Evolutionary conservation across 1,284 basidiomycete species (phyloP), one percentile per base, ranked within the genome.

Genomic region (Apiotrichum siamense): DNA sequence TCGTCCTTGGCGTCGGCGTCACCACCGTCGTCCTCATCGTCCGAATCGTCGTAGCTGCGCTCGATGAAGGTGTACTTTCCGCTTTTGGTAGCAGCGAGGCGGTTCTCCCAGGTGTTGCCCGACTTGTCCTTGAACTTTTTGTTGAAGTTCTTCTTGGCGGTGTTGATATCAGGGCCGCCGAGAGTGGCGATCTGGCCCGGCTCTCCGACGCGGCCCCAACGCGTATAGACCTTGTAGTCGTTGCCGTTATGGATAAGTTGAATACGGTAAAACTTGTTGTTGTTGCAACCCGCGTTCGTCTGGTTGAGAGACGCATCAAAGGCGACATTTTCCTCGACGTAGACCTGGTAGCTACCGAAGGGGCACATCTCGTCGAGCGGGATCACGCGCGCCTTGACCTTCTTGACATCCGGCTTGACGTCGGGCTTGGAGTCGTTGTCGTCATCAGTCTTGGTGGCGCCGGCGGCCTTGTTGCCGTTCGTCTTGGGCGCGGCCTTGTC

Each of bases 241-340:
- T 11, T 25, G 7, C 25, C 32, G 18, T 25, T 5, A 26, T 35
- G 35, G 43, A 26, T 24, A 10, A 55, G 54, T 48, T 59, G 58
- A 21, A 59, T 29, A 20, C 54, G 54, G 47, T 59, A 59, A 25
- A 57, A 82, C 81, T 83, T 83, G 73, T 84, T 83, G 56, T 81
- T 80, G 68, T 83, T 80, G 54, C 76, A 78, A 33, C 75, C 76
- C 20, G 83, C 76, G 58, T 84, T 77, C 1, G 83, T 84, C 67
- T 84, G 83, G 66, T 84, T 84, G 50, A 85, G 76, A 76, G 81
- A 83, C n/a, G 80, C 82, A 63, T 84, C 83, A 78, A 79, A 84
- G 13, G 82, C 76, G 26, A 67, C 76, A 38, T 78, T 76, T 2
- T 57, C 64, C 41, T 77, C 75, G 26, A 69, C 64, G 54, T 79